Percentiles rank a stretch among this genome's conserved stretches.
Evolutionary conservation across 352 stramenopile species (phyloP).

Genomic region (Phytophthora brassicae): DNA sequence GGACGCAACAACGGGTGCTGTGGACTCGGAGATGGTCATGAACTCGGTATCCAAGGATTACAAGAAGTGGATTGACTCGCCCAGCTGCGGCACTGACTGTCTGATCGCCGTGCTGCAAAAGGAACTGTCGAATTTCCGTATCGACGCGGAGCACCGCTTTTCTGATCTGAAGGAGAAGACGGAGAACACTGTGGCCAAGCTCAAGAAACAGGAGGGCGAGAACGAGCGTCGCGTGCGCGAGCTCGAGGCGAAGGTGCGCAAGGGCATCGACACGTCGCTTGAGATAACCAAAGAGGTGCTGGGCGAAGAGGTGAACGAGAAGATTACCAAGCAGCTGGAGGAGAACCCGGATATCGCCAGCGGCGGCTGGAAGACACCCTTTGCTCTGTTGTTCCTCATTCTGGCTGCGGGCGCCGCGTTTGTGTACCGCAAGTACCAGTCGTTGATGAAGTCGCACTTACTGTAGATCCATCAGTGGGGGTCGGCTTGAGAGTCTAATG

Average conservation of each 20-base stretch:
- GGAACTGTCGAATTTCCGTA: slow-evolving; percentile 75
- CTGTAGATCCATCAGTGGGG: slow-evolving; percentile 47
- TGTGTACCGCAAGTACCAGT: slow-evolving; percentile 86
- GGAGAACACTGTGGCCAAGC: slow-evolving; percentile 74
- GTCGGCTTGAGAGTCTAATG: background rate
- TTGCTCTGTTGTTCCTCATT: slow-evolving; percentile 66
- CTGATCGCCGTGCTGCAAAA: slow-evolving; percentile 80
- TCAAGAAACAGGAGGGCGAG: slow-evolving; percentile 73
- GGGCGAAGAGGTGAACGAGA: slow-evolving; percentile 63
- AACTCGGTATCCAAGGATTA: slow-evolving; percentile 86
- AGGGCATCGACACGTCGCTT: slow-evolving; percentile 64
- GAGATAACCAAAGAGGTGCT: slow-evolving; percentile 62
- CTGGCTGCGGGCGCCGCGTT: slow-evolving; percentile 49
- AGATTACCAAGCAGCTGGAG: slow-evolving; percentile 78
- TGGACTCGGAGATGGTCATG: slow-evolving; percentile 73
- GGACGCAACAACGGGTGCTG: slow-evolving; percentile 40
- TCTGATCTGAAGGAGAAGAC: slow-evolving; percentile 86
- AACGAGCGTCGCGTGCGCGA: slow-evolving; percentile 76
- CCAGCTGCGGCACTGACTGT: slow-evolving; percentile 74
- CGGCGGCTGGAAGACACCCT: slow-evolving; percentile 79
- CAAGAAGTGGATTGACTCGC: slow-evolving; percentile 81
- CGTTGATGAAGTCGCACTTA: slow-evolving; percentile 86
- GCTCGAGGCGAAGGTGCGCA: slow-evolving; percentile 64
- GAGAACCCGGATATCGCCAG: slow-evolving; percentile 63
- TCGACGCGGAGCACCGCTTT: slow-evolving; percentile 83